A percentile compares a stretch with the other conserved stretches of the same genome.
Conservation (phyloP, 2,329 filamentous ascomycete species). For the Talaromyces piceae region DNA sequence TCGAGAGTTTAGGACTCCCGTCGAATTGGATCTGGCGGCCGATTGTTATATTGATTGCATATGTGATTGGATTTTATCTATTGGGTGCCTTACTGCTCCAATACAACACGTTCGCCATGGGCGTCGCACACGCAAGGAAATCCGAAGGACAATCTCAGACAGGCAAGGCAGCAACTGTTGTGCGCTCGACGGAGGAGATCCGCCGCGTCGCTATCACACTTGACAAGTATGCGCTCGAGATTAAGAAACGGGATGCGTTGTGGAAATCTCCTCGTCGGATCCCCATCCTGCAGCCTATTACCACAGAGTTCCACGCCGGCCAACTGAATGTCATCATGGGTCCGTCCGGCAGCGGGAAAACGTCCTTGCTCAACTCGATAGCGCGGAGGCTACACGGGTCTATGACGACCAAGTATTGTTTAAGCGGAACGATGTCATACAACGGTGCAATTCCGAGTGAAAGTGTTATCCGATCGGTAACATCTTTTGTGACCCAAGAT, state of each 20-base stretch:
- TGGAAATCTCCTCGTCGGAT: conserved; percentile 37
- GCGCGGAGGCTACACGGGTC: conserved; percentile 59
- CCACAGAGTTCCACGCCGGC: conserved; percentile 59
- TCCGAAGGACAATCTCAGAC: conserved; percentile 56
- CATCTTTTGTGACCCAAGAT: conserved; percentile 71
- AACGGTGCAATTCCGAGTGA: conserved; percentile 62
- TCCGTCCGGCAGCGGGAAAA: conserved; percentile 70
- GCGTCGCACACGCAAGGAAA: conserved; percentile 55
- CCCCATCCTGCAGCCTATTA: conserved; percentile 59
- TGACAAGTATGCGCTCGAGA: conserved; percentile 54
- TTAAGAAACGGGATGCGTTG: conserved; percentile 53
- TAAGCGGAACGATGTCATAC: conserved; percentile 58
- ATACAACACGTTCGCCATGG: conserved; percentile 61
- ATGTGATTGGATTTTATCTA: conserved; percentile 55
- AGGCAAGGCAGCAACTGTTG: conserved; percentile 62
- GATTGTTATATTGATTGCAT: conserved; percentile 56
- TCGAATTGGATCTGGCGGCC: conserved; percentile 60
- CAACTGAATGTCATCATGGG: conserved; percentile 72
- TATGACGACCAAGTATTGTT: conserved; percentile 54
- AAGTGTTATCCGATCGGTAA: conserved; percentile 62
- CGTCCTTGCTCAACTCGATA: conserved; percentile 66
- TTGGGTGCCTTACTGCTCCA: conserved; percentile 55
- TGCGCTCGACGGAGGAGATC: conserved; percentile 46
- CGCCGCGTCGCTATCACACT: conserved; percentile 59
- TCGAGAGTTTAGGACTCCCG: conserved; percentile 62